phyloP scores from a whole-genome alignment of 176 grass and related monocot genomes.

The Alopecurus myosuroides region DNA sequence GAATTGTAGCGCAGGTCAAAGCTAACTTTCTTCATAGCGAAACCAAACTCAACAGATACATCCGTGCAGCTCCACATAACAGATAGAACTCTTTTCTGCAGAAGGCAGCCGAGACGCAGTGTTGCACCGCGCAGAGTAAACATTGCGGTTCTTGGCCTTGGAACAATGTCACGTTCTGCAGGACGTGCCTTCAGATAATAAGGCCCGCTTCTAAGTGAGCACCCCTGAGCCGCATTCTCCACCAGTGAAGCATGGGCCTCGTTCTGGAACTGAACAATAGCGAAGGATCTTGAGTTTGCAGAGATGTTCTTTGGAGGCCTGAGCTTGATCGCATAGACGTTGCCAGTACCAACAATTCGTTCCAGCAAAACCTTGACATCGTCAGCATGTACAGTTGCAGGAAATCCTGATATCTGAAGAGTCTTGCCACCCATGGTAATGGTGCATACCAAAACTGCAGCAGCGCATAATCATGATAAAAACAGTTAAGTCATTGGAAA shows the following conservation, averaged over 20 bases:
- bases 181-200: slow-evolving; percentile 35
- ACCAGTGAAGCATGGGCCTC: slow-evolving; percentile 39
- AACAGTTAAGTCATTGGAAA: slow-evolving; percentile 1
- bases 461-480: background rate
- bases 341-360: slow-evolving; percentile 30
- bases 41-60: slow-evolving; percentile 68
- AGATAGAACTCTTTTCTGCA: slow-evolving; percentile 49
- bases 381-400: slow-evolving; percentile 33
- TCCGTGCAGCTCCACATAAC: slow-evolving; percentile 25
- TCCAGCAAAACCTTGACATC: slow-evolving; percentile 58
- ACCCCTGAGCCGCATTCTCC: background rate
- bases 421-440: slow-evolving; percentile 65
- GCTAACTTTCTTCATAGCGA: slow-evolving; percentile 65
- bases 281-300: slow-evolving; percentile 52
- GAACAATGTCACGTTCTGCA: slow-evolving; percentile 59
- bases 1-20: slow-evolving; percentile 27
- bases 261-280: slow-evolving; percentile 64
- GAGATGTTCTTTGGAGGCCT: slow-evolving; percentile 43
- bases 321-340: slow-evolving; percentile 66
- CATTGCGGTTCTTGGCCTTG: slow-evolving; percentile 53
- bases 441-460: slow-evolving; percentile 36
- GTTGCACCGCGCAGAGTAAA: slow-evolving; percentile 39
- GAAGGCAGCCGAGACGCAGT: slow-evolving; percentile 63
- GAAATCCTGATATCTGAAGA: slow-evolving; percentile 48
- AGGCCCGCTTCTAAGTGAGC: background rate